Percentiles rank a stretch among this genome's conserved stretches.
Evolutionary conservation across 23 red algal species (phyloP).

Genomic region (Gracilaria domingensis): DNA sequence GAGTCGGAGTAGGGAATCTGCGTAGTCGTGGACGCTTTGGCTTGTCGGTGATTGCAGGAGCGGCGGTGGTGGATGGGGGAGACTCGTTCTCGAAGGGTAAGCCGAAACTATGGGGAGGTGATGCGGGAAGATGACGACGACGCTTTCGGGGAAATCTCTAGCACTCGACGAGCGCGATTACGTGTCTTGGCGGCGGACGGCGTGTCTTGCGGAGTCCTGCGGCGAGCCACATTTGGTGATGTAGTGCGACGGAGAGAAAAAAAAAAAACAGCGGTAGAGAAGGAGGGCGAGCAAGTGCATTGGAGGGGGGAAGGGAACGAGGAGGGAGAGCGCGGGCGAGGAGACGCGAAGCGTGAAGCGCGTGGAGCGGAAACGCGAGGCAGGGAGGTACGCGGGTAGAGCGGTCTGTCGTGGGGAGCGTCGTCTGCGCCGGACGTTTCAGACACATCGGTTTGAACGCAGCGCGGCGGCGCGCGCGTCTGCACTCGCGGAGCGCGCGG

Average conservation of each 20-base stretch:
- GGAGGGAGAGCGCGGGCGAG: neutral
- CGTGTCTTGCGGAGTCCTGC: neutral
- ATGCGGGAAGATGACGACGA: slow-evolving; percentile 1
- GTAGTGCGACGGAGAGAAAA: neutral
- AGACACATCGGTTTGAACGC: neutral
- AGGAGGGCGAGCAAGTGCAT: neutral
- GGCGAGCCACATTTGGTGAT: too few relatives aligned
- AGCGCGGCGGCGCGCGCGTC: neutral
- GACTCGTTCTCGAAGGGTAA: neutral
- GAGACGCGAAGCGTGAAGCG: too few relatives aligned
- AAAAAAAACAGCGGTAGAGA: neutral
- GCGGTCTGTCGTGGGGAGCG: too few relatives aligned
- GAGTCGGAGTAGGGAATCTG: neutral
- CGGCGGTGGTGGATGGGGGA: neutral
- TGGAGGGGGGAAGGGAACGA: neutral
- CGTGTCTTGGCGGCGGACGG: neutral
- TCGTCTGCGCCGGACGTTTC: too few relatives aligned
- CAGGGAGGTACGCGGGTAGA: neutral
- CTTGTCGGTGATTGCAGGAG: neutral
- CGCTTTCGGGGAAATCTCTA: slow-evolving; percentile 5
- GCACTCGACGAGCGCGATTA: neutral
- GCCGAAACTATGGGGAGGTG: neutral
- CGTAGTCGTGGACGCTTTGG: slow-evolving; percentile 19
- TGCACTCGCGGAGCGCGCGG: neutral
- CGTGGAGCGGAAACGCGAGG: too few relatives aligned